These are phyloP conservation scores for Musa schizocarpa DNA, from an alignment of 176 grass and related monocot species.

Conservation along the genomic window DNA sequence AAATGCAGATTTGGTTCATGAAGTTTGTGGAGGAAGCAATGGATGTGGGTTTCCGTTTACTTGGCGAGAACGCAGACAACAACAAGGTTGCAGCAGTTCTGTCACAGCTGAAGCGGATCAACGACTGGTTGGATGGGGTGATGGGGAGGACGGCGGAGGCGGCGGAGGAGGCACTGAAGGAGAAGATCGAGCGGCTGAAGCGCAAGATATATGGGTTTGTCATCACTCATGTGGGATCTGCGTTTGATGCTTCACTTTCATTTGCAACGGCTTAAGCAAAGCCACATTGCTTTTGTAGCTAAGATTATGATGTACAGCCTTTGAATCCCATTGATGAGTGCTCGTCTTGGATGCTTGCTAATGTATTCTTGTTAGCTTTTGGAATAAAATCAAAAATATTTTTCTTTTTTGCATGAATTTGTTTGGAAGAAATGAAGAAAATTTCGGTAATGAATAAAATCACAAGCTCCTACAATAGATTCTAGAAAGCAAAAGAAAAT, in stretches of 20 bases:
- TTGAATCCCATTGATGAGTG: too few species aligned
- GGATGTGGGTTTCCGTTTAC: constrained; percentile 55
- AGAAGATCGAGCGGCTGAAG: constrained; percentile 57
- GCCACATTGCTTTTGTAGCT: too few species aligned
- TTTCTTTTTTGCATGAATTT: too few species aligned
- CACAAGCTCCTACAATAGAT: too few species aligned
- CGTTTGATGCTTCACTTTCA: constrained; percentile 46
- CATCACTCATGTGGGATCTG: constrained; percentile 67
- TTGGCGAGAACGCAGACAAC: constrained; percentile 34
- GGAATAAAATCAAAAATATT: too few species aligned
- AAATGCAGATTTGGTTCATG: constrained; percentile 81
- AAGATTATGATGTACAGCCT: too few species aligned
- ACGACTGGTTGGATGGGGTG: constrained; percentile 72
- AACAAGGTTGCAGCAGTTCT: constrained; percentile 46
- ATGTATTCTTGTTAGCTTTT: too few species aligned
- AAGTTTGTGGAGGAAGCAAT: constrained; percentile 75
- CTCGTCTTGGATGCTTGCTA: too few species aligned
- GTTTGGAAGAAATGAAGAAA: too few species aligned
- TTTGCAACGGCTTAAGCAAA: constrained; percentile 18
- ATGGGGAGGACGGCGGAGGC: constrained; percentile 43
- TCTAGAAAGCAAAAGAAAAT: too few species aligned
- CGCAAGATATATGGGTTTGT: constrained; percentile 85
- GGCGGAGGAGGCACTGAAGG: constrained; percentile 47
- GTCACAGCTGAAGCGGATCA: constrained; percentile 78
- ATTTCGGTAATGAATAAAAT: too few species aligned